A percentile compares a stretch with the other conserved stretches of the same genome.
phyloP scores from a whole-genome alignment of 495 filamentous ascomycete genomes.

The Aspergillus sclerotioniger region DNA sequence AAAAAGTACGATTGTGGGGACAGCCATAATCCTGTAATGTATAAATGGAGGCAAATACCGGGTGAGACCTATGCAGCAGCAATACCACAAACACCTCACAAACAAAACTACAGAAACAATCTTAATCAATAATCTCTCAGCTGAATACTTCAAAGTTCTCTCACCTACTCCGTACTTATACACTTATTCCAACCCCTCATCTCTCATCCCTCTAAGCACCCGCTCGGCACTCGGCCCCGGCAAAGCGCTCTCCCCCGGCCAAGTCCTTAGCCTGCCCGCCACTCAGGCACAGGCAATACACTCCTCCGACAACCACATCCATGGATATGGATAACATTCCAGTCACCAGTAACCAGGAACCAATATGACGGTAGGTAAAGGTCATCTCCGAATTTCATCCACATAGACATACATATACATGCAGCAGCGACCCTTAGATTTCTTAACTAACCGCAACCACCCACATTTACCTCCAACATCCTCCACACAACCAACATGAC shows the following conservation, averaged over 20 bases:
- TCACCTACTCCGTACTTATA: neutral
- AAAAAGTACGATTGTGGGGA: neutral
- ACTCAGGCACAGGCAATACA: neutral
- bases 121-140: too few relatives aligned
- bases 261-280: conserved; percentile 2
- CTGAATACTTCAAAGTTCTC: too few relatives aligned
- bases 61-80: too few relatives aligned
- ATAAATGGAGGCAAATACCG: too few relatives aligned
- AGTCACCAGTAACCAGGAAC: too few relatives aligned
- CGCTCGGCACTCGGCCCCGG: neutral
- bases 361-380: too few relatives aligned
- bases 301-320: neutral
- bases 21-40: too few relatives aligned
- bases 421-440: too few relatives aligned
- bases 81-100: too few relatives aligned
- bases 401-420: too few relatives aligned
- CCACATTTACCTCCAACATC: neutral
- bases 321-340: neutral
- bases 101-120: too few relatives aligned
- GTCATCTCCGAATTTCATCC: too few relatives aligned
- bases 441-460: neutral
- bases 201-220: neutral
- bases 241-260: neutral
- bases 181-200: neutral
- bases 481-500: conserved; percentile 17